These are phyloP conservation scores for Dryadomyces sulphureus DNA, from an alignment of 2,329 filamentous ascomycete genomes.

Conservation along the genomic window DNA sequence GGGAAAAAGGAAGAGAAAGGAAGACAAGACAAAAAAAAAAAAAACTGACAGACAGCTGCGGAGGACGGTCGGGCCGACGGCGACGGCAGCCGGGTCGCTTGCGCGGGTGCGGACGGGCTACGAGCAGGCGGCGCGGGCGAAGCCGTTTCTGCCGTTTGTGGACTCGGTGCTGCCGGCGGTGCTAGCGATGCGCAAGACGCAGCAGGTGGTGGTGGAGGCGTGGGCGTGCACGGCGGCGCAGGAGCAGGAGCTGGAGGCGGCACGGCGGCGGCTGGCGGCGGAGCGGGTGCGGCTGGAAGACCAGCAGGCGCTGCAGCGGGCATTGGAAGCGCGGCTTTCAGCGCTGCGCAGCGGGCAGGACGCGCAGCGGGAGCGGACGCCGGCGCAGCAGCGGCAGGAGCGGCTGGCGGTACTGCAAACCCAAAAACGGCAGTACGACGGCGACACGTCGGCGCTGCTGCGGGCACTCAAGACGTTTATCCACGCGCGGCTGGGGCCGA, in stretches of 20 bases:
- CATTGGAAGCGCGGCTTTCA: conserved; percentile 41
- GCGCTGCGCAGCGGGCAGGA: conserved; percentile 42
- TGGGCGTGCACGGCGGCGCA: conserved; percentile 40
- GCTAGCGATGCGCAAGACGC: conserved; percentile 53
- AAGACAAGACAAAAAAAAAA: too few relatives aligned
- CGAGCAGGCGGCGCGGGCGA: conserved; percentile 41
- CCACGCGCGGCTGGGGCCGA: conserved; percentile 51
- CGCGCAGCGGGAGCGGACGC: conserved; percentile 16
- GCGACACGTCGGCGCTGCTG: conserved; percentile 45
- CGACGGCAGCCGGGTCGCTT: conserved; percentile 19
- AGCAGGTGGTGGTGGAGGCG: conserved; percentile 49
- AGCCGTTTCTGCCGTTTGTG: conserved; percentile 50
- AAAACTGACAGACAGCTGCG: conserved; percentile 12
- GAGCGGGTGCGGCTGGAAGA: conserved; percentile 37
- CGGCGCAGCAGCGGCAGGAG: conserved; percentile 47
- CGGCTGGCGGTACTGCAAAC: conserved; percentile 44
- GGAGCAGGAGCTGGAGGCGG: conserved; percentile 23
- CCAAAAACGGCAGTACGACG: conserved; percentile 45
- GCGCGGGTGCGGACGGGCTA: conserved; percentile 50
- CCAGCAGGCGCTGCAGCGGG: conserved; percentile 38
- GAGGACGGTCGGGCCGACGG: conserved; percentile 1
- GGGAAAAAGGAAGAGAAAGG: too few relatives aligned
- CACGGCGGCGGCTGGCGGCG: conserved; percentile 31
- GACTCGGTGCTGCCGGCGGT: conserved; percentile 58
- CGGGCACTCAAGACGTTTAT: conserved; percentile 56